Base-by-base conservation (phyloP, 2,329 filamentous ascomycete genomes). In the Fusarium longipes region DNA sequence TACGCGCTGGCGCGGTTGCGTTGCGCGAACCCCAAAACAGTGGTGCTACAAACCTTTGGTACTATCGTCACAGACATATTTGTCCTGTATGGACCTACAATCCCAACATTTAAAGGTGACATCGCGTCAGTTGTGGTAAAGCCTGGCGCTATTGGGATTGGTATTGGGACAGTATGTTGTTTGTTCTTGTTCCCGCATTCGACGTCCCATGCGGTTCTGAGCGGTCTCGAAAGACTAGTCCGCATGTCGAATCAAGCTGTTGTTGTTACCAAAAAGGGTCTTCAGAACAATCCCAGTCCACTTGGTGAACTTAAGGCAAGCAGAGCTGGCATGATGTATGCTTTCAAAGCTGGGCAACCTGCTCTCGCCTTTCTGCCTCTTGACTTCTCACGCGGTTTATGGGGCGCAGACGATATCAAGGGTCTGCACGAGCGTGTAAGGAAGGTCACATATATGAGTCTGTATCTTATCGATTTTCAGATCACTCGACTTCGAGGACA, bases 121-220 rank as follows among this genome's bases (percentile, higher is more conserved):
- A 8, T 69, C 1, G 77, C 80, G 0, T 66, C 74, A 6, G 39
- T 77, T 0, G 61, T 85, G 20, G 75, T 84, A 5, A 80, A 82
- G 38, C 83, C 83, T 1, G 80, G 79, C 2, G 81, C 80, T 1
- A 77, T 82, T 18, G 82, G 81, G 0, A 75, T 82, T 8, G 83
- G 79, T 0, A 70, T 85, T 1, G 83, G 82, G 1, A 53, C 81
- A 4, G 78, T 75, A 5, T 82, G 79, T 42, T 80, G 77, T 7
- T 49, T 85, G 1, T 56, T 85, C 5, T 75, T 85, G 42, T 85
- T 85, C 53, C 83, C 83, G 0, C 79, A 80, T 38, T 85, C 83
- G 0, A 82, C 83, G 0, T 84, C 83, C 0, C 79, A 80, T 24
- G 73, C 78, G 3, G 78, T 82, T 2, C 70, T 85, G 0, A 67